Base-by-base conservation (phyloP, 129 eudicot genomes). In the Kitagawia praeruptora region DNA sequence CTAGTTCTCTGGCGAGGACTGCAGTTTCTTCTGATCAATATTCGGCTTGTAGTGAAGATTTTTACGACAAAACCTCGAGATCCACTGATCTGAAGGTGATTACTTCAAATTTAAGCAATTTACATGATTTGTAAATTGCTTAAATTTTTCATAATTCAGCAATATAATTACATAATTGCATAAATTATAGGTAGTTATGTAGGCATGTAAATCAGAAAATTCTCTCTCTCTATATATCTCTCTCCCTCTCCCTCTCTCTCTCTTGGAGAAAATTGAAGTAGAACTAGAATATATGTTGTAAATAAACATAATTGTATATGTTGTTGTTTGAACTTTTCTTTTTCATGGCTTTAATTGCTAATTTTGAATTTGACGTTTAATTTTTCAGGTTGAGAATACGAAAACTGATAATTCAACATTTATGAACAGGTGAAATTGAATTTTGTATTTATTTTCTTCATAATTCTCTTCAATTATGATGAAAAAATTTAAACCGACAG, bases 341-440 rank as follows among this genome's bases (percentile, higher is more conserved):
- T 72, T 8, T 39, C 49, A 21, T 19, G 0, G 37, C 49, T 72
- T 72, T 73, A 73, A 73, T 73, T 9, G 8, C 76, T 42, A 14
- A 44, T 73, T 42, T 61, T 73, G 31, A 73, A 42, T 71, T 18
- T 73, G 77, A 10, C 11, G 10, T 41, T 44, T 13, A n/a, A 44
- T 42, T n/a, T 73, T 82, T 77, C 84, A 89, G 88, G 81, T 58
- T 11, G 87, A 85, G 82, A 71, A 81, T 79, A 81, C 46, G 23
- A 84, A 80, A 84, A 77, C 86, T 46, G 89, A 91, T 47, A 80
- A 77, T 75, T 83, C 89, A 41, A 78, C 72, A 76, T 76, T 81
- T 78, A 74, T 72, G 66, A 81, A 56, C 85, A 79, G 84, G 81
- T 92, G 83, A 89, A 91, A 93, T 92, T 91, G 9, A 77, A 79